Evolutionary conservation across 1,139 yeast genomes (phyloP), one percentile per base, ranked within the genome.

Genomic region (Blastobotrys illinoisensis): DNA sequence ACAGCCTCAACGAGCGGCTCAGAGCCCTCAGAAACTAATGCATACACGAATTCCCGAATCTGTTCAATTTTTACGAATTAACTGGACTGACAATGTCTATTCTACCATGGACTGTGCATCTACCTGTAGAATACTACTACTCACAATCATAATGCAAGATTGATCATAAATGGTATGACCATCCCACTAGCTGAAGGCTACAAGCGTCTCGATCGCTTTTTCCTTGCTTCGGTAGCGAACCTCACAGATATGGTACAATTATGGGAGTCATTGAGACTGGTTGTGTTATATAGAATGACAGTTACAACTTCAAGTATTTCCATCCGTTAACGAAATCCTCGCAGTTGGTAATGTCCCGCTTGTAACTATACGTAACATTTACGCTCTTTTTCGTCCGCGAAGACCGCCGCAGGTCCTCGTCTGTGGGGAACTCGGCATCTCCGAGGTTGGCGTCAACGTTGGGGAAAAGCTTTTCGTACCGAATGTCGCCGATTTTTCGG

Each of bases 1-100:
- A 91, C 66, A 79, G 78, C 60, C 78, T 93, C 55, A 91, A 96
- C 1, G 96, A 93, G 71, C 76, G 98, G 64, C 75, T 93, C 58
- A 79, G 95, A 61, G 98, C 97, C 0, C 76, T 93, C 62, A 75
- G 90, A 53, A 49, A 21, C 32, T 44, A 44, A 21, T 21, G 9
- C 32, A 11, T 32, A 13, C 11, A 26, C 32, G 11, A 26, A 26
- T 9, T 26, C 3, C 9, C 32, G n/a, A n/a, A n/a, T n/a, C n/a
- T n/a, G n/a, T n/a, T n/a, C n/a, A n/a, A n/a, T n/a, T n/a, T n/a
- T n/a, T n/a, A 23, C 24, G 24, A 23, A 23, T 23, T 23, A 23
- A 7, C 24, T 23, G n/a, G n/a, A n/a, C n/a, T n/a, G n/a, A n/a
- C n/a, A n/a, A n/a, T n/a, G n/a, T n/a, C n/a, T n/a, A n/a, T n/a